Conservation (phyloP, 2,329 filamentous ascomycete species). For the Pseudogymnoascus destructans region DNA sequence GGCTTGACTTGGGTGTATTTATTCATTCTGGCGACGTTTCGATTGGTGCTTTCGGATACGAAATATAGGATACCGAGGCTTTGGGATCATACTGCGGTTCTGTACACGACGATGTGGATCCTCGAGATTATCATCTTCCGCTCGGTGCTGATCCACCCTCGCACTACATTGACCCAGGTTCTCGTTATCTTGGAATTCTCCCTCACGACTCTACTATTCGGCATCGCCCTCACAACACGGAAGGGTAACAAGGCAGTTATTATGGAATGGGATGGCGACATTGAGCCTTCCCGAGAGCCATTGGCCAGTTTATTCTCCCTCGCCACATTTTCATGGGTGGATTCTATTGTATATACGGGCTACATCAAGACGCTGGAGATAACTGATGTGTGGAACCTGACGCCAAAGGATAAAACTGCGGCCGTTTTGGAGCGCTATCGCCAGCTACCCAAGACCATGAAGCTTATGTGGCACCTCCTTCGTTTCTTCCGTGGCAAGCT, state of each 20-base stretch:
- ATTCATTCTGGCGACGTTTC: slow-evolving; percentile 55
- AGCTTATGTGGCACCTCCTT: slow-evolving; percentile 66
- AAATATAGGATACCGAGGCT: slow-evolving; percentile 57
- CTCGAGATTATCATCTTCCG: slow-evolving; percentile 67
- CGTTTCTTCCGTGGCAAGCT: slow-evolving; percentile 72
- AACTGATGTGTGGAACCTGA: slow-evolving; percentile 79
- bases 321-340: slow-evolving; percentile 81
- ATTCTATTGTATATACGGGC: slow-evolving; percentile 76
- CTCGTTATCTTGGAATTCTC: slow-evolving; percentile 63
- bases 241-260: slow-evolving; percentile 85
- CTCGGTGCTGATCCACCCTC: slow-evolving; percentile 68
- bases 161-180: slow-evolving; percentile 45
- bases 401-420: slow-evolving; percentile 77
- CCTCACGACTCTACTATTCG: slow-evolving; percentile 59
- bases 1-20: slow-evolving; percentile 73
- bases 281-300: slow-evolving; percentile 78
- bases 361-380: slow-evolving; percentile 77
- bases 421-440: slow-evolving; percentile 70
- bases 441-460: slow-evolving; percentile 68
- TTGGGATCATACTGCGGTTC: slow-evolving; percentile 83
- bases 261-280: slow-evolving; percentile 75
- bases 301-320: slow-evolving; percentile 80
- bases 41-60: slow-evolving; percentile 53
- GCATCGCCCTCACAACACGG: slow-evolving; percentile 66
- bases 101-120: slow-evolving; percentile 77